Base-by-base conservation (phyloP, 768 basidiomycete genomes). In the Suillus cothurnatus region DNA sequence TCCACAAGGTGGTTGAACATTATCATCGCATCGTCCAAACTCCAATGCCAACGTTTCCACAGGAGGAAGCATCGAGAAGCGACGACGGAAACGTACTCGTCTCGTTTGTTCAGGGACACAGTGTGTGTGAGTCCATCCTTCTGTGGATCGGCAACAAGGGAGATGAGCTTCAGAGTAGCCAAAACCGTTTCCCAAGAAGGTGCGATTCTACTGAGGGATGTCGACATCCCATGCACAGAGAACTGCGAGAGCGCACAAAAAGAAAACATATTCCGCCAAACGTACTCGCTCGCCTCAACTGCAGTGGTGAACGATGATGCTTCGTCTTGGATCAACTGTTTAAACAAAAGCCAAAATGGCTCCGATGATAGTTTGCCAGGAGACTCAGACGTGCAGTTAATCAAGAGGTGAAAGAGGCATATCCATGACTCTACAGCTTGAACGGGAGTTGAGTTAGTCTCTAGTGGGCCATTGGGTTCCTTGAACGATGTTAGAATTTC, bases 161-260 rank as follows among this genome's bases (percentile, higher is more conserved):
- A 80, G 61, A 95, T 86, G 49, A 79, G 80, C 47, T 84, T 81
- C 45, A 96, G 78, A 0, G 90, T 88, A 39, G 77, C 67, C 1
- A 79, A 70, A 23, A 91, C 86, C 1, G 91, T 73, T 0, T 84
- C 80, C 96, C 96, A 98, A 14, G 81, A 83, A 1, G 87, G 78
- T 4, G 81, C 77, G 19, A 91, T 80, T 4, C 78, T 78, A 28
- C 76, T 75, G 6, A 65, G 63, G 23, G 80, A 72, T 2, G 78
- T 79, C 5, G 81, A 76, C 41, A 81, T 65, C 12, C 90, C 90
- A 38, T 81, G 75, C 0, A 80, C 71, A 1, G 89, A 90, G 78
- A 97, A 92, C 70, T 95, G 95, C 0, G 92, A 92, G 15, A 96
- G 75, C 1, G 89, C 84, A 65, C 87, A 91, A 1, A 96, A 74